Conservation (phyloP, 805 yeast genomes). For the Zygotorulaspora danielsina region DNA sequence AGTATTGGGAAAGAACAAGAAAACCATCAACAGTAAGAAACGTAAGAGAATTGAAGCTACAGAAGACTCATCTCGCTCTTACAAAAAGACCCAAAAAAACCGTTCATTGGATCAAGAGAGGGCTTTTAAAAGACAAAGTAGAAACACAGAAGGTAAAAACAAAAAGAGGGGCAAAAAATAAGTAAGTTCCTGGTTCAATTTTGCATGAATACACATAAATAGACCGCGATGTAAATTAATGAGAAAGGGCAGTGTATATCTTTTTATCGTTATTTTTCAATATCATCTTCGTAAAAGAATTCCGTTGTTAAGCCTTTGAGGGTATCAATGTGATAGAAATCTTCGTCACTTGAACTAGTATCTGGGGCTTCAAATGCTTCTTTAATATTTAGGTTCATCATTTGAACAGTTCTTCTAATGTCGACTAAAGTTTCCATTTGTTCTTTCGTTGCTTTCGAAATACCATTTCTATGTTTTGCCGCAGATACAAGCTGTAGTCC, state of each 20-base stretch:
- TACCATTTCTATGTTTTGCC: constrained; percentile 22
- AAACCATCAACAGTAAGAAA: constrained; percentile 56
- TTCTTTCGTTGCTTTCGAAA: constrained; percentile 42
- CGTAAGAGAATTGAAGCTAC: constrained; percentile 66
- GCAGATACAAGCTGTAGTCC: constrained; percentile 55
- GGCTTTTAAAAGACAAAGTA: constrained; percentile 36
- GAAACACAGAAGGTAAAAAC: constrained; percentile 22
- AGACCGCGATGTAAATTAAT: neutral
- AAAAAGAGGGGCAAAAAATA: constrained; percentile 25
- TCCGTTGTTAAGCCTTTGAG: constrained; percentile 24
- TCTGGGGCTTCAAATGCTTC: constrained; percentile 10
- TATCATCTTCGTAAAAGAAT: constrained; percentile 28
- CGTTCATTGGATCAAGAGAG: constrained; percentile 51
- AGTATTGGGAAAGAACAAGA: constrained; percentile 47
- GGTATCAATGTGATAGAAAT: constrained; percentile 24
- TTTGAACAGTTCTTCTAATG: constrained; percentile 47
- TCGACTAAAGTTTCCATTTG: constrained; percentile 44
- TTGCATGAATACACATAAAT: no score
- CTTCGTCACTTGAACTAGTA: constrained; percentile 18
- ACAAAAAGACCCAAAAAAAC: constrained; percentile 77
- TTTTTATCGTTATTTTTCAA: neutral
- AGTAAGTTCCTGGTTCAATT: neutral
- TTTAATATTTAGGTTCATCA: constrained; percentile 39
- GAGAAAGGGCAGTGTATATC: no score
- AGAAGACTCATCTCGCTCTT: constrained; percentile 54